Evolutionary conservation across 2,329 filamentous ascomycete genomes (phyloP), one percentile per base, ranked within the genome.

Genomic region (Dothiorella sarmentorum): DNA sequence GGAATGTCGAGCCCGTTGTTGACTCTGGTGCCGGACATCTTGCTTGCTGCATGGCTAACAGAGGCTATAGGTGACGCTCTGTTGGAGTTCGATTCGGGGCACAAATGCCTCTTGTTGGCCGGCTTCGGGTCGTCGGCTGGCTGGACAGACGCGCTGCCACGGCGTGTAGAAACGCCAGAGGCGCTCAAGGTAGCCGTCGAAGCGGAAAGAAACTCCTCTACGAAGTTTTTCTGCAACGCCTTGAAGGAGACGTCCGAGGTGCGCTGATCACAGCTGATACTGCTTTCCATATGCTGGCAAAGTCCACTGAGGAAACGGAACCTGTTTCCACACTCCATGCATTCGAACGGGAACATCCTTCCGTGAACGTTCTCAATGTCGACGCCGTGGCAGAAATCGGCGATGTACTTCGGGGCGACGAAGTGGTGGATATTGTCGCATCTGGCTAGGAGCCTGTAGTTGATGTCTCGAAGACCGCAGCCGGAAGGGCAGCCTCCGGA

Each of bases 221-320:
- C 52, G 18, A 56, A 44, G 10, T 33, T n/a, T 15, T 17, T 44
- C 27, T 44, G 10, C 9, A 56, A 13, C 2, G 26, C 11, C 6
- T 3, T 11, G 52, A 56, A 43, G 10, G 37, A 43, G 9, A 56
- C 20, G 17, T 33, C 26, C 6, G 37, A 43, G 15, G 35, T 44
- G 38, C 15, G n/a, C 15, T 20, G 17, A 9, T 56, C 29, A 10
- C 52, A 56, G 26, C 17, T 44, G 10, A 4, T 18, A 27, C 20
- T 44, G 13, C 11, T 44, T 38, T 56, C 52, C 3, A 56, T 22
- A 38, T 56, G 52, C 26, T 56, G 52, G 13, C 37, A 56, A 27
- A 56, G 52, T n/a, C 37, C 26, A 22, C 52, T 56, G 13, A 56
- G 27, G 7, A 31, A 27, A 11, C 38, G 38, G 20, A 35, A 56